Evolutionary conservation across 805 yeast species (phyloP).

Genomic region (Ogataea parapolymorpha): DNA sequence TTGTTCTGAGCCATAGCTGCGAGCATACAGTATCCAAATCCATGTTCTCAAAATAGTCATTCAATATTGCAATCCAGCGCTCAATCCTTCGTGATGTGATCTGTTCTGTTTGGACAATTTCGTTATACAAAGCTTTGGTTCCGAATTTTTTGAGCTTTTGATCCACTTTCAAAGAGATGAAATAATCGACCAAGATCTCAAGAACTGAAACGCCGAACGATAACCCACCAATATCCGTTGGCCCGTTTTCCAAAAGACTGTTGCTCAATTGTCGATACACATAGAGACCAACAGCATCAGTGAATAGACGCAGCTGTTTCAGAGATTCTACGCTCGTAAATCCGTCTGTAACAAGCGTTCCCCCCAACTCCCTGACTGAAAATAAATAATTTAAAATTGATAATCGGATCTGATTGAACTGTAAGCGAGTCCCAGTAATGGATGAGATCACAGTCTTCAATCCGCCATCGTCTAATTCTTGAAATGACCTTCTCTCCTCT

Average conservation of each 20-base stretch:
- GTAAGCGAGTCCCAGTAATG: conserved; percentile 20
- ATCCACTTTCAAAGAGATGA: conserved; percentile 31
- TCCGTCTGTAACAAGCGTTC: conserved; percentile 26
- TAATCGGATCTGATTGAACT: conserved; percentile 29
- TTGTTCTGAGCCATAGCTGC: conserved; percentile 33
- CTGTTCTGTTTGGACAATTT: conserved; percentile 37
- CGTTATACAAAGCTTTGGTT: conserved; percentile 20
- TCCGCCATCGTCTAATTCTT: conserved; percentile 18
- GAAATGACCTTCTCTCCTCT: conserved; percentile 15
- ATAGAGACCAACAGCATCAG: conserved; percentile 29
- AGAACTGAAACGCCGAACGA: conserved; percentile 34
- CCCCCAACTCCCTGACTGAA: conserved; percentile 14
- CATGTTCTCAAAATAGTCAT: conserved; percentile 22
- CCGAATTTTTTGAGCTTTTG: conserved; percentile 22
- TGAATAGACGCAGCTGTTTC: conserved; percentile 18
- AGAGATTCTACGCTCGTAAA: conserved; percentile 17
- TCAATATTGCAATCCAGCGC: conserved; percentile 46
- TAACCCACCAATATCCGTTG: neutral
- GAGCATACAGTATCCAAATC: neutral
- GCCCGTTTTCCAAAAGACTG: conserved; percentile 1
- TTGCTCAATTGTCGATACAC: conserved; percentile 18
- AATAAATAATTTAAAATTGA: conserved; percentile 26
- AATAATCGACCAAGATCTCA: conserved; percentile 44
- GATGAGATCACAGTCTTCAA: conserved; percentile 16
- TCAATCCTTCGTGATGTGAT: conserved; percentile 41